Evolutionary conservation across 257 asterid genomes (phyloP), one percentile per base, ranked within the genome.

Genomic region (Solanum corneliomulleri): DNA sequence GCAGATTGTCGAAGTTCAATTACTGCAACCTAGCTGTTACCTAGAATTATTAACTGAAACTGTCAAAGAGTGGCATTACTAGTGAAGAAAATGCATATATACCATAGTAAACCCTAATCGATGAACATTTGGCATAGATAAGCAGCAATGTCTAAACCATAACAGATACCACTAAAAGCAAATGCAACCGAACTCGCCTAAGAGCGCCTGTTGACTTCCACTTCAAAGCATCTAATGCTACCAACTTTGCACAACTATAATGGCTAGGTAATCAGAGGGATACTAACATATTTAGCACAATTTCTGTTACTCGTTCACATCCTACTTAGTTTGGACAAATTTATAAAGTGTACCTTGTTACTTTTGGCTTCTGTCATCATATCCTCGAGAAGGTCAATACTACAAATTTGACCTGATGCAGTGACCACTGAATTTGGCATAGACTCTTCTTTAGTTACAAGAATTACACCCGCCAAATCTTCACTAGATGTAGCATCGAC

Each of bases 361-460:
- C 89, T 91, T 88, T 91, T 94, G 29, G 98, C 96, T 91, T 90
- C 96, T 20, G 91, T 87, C 87, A 97, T 91, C 78, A 89, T 87
- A 77, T 94, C 96, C 86, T 95, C 98, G 64, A 97, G 90, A 88
- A 89, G 92, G 83, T 92, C 96, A 85, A 89, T 80, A 60, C 86
- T 82, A 87, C 86, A 90, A 52, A 88, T 74, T 89, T 95, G 93
- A 81, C 91, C 91, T 64, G 96, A 94, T 68, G 87, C 92, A 21
- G 94, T 90, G 72, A 92, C 78, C 88, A 90, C 69, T 27, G 88
- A 80, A 83, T 86, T 92, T 64, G 87, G 62, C 87, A 86, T 45
- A 42, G 90, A 84, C 49, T 85, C 91, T 5, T 90, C 87, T 82
- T 90, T 92, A 74, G 64, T 60, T 78, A 66, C 87, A 82, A 87